phyloP scores from a whole-genome alignment of 2,329 filamentous ascomycete species.

The Phoma sp. region DNA sequence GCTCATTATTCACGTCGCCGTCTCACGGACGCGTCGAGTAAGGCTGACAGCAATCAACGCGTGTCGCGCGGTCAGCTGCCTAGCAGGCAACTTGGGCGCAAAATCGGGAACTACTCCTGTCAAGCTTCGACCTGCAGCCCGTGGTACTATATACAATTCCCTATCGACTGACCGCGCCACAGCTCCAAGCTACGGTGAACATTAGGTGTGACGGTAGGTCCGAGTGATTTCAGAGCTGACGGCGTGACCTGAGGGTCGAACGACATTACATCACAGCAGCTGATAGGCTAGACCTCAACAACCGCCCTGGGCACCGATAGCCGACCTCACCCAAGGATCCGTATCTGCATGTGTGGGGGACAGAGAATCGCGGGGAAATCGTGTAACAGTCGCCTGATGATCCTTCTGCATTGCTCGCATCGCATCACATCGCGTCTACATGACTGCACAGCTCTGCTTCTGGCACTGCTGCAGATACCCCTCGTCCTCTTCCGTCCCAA shows the following conservation, averaged over 20 bases:
- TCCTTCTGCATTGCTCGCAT: neutral
- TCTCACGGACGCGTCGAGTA: slow-evolving; percentile 15
- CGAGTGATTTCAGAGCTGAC: slow-evolving; percentile 28
- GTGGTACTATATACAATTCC: slow-evolving; percentile 2
- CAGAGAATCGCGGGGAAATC: slow-evolving; percentile 2
- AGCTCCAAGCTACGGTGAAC: neutral
- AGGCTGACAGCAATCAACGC: slow-evolving; percentile 16
- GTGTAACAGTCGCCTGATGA: slow-evolving; percentile 13
- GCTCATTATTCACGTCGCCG: slow-evolving; percentile 12
- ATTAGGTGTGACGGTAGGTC: neutral
- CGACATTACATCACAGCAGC: slow-evolving; percentile 31
- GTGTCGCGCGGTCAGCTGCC: slow-evolving; percentile 23
- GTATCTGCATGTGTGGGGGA: slow-evolving; percentile 7
- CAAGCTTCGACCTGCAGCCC: slow-evolving; percentile 3
- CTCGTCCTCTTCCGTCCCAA: slow-evolving; percentile 70
- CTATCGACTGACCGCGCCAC: slow-evolving; percentile 9
- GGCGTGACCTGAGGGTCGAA: slow-evolving; percentile 39
- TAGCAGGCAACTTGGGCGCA: neutral
- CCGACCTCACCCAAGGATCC: neutral
- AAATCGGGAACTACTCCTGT: neutral
- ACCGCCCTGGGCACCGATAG: slow-evolving; percentile 17
- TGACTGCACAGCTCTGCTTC: slow-evolving; percentile 52
- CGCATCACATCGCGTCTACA: slow-evolving; percentile 38
- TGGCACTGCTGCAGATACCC: slow-evolving; percentile 74
- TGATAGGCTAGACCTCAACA: slow-evolving; percentile 8